These are phyloP conservation scores for Sugiyamaella valdiviana DNA, from an alignment of 805 yeast species.

Conservation along the genomic window DNA sequence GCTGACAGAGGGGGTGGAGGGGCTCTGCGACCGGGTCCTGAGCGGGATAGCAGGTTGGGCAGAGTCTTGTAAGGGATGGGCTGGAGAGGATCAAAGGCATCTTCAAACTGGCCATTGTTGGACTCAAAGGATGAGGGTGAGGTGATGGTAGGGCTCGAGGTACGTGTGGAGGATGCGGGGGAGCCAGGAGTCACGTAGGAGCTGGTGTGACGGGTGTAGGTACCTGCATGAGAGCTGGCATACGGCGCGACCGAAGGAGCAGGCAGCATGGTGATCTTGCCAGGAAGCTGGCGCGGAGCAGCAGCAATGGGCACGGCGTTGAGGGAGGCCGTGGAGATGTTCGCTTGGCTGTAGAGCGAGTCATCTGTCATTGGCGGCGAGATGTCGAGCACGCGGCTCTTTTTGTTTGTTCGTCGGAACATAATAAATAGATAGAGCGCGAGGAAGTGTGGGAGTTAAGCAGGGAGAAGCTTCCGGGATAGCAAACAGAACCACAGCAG, in stretches of 20 bases:
- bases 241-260: background rate
- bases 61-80: background rate
- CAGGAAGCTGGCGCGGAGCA: background rate
- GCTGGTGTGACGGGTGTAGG: too few species aligned
- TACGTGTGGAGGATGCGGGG: too few species aligned
- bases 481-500: background rate
- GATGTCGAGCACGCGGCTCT: background rate
- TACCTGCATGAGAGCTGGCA: background rate
- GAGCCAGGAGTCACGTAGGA: too few species aligned
- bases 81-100: background rate
- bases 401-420: background rate
- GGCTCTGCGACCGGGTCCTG: background rate
- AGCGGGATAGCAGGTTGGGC: background rate
- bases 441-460: too few species aligned
- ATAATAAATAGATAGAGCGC: background rate
- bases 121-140: background rate
- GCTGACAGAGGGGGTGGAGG: background rate
- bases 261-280: background rate
- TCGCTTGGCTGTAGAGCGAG: background rate
- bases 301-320: background rate
- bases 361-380: background rate
- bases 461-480: background rate
- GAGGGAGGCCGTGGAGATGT: background rate
- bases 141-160: background rate
- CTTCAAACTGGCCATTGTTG: background rate